Percentiles rank a stretch among this genome's conserved stretches.
phyloP scores from a whole-genome alignment of 257 asterid species.

The Marsdenia floribunda region DNA sequence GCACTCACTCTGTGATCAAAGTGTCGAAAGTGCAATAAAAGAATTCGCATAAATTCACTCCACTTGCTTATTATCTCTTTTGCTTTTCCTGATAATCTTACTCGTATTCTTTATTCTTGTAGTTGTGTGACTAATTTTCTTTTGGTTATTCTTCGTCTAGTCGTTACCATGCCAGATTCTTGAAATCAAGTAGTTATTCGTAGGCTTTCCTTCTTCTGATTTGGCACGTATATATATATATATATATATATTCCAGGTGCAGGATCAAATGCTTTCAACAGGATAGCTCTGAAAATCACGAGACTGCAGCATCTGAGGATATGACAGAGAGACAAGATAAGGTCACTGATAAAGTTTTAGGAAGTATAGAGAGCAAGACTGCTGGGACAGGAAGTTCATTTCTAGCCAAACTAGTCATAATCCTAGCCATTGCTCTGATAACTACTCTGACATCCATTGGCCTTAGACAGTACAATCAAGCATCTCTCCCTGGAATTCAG shows the following conservation, averaged over 20 bases:
- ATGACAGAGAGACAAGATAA: slow-evolving; percentile 26
- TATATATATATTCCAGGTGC: slow-evolving; percentile 8
- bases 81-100: no score
- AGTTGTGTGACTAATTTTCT: no score
- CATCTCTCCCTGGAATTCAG: slow-evolving; percentile 49
- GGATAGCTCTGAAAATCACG: slow-evolving; percentile 32
- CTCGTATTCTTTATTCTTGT: neutral
- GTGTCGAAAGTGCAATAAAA: neutral
- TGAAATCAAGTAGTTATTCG: neutral
- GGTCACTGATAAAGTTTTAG: slow-evolving; percentile 25
- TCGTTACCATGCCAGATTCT: neutral
- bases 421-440: slow-evolving; percentile 62
- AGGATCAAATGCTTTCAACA: slow-evolving; percentile 47
- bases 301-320: slow-evolving; percentile 23
- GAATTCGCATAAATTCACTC: neutral
- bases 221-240: neutral
- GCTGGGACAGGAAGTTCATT: slow-evolving; percentile 27
- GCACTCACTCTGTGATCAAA: neutral
- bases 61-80: no score
- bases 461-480: slow-evolving; percentile 43
- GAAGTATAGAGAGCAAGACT: slow-evolving; percentile 23
- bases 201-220: neutral
- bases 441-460: slow-evolving; percentile 47
- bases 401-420: slow-evolving; percentile 54
- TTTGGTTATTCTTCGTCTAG: neutral